Base-by-base conservation (phyloP, 164 flowering plant species). In the Malania oleifera region DNA sequence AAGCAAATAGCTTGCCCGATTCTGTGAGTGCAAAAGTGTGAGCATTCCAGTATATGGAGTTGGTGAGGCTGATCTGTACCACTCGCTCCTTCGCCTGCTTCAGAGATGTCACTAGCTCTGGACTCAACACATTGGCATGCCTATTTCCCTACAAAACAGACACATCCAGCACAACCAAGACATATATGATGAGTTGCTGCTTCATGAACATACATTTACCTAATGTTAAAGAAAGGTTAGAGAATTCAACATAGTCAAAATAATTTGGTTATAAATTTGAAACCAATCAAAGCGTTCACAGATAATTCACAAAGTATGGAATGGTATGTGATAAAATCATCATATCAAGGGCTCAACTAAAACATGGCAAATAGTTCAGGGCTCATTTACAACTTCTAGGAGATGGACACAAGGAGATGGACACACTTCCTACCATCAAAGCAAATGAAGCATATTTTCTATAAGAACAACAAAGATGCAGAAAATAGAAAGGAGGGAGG, bases 11-110 rank as follows among this genome's bases (percentile, higher is more conserved):
- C 76, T 85, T 91, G 28, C 95, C 95, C 23, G 90, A 74, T 57
- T 89, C 96, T 0, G 95, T 83, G 56, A 95, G 87, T 0, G 96
- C 98, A 56, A 95, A 89, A 0, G 99, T 95, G 72, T 95, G 99
- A 2, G 98, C 99, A 52, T 85, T 81, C 90, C 95, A 87, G 73
- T 80, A 84, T 66, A 85, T 81, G 12, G 97, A 91, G 57, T 91
- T 89, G 8, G 97, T 91, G 41, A 85, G 87, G 77, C 97, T 95
- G 57, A 95, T 77, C 73, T 95, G 99, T 29, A 95, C 95, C 20
- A 95, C 81, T 28, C 87, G 71, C 52, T 89, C 97, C 1, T 82
- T 82, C 41, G 78, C 57, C 52, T 79, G 77, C 79, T 84, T 85
- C 67, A 95, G 64, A 0, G 98, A 87, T 7, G 85, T 76, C n/a